Evolutionary conservation across 768 basidiomycete genomes (phyloP), one percentile per base, ranked within the genome.

Genomic region (Hysterangium stoloniferum): DNA sequence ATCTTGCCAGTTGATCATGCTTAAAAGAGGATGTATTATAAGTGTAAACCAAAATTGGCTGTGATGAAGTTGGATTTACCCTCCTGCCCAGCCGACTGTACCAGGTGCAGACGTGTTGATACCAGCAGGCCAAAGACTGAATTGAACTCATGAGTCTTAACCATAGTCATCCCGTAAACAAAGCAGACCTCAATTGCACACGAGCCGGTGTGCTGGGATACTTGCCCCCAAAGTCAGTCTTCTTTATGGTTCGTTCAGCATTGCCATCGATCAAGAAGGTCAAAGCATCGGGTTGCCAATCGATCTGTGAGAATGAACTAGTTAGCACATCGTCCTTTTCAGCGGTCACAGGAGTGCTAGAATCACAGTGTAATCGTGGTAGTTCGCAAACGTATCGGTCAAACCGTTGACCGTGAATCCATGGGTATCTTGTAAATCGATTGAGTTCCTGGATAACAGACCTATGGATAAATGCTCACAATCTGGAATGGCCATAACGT

Each of bases 131-230:
- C 89, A 92, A 47, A 92, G 57, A 54, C 84, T 71, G 45, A 28
- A 11, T 45, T n/a, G n/a, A 25, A n/a, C 8, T 6, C n/a, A 33
- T 20, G 33, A 45, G 42, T 29, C n/a, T n/a, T n/a, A n/a, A n/a
- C n/a, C n/a, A n/a, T 9, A 19, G 17, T 13, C 8, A 19, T 31
- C 24, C 31, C 27, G 13, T 42, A 43, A 20, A 35, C 37, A 15
- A 27, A n/a, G 60, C 71, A 22, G 62, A 84, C 85, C 83, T 86
- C 51, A 93, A 64, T 64, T 93, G 86, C 37, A 93, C 74, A 36
- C 86, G 80, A 28, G 86, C 77, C 3, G 91, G 89, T 2, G 89
- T 90, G 50, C 67, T 76, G 6, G 90, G 90, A 65, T 80, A 92
- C 49, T 79, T 62, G 56, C 78, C 74, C 29, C 81, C 54, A 8